Base-by-base conservation (phyloP, 148 eudicot genomes). In the Camellia granthamiana region DNA sequence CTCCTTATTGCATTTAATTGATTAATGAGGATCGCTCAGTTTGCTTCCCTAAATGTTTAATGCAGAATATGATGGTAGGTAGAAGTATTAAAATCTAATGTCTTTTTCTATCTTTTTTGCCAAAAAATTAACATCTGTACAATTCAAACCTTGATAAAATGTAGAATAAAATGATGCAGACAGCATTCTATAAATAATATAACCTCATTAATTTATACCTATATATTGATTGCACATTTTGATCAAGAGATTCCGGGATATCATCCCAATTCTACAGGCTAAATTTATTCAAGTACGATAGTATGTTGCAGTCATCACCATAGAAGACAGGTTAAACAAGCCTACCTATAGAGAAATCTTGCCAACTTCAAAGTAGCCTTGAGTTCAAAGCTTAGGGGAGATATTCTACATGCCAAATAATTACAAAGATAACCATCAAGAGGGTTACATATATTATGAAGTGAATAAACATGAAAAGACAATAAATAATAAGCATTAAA, bases 311-410 rank as follows among this genome's bases (percentile, higher is more conserved):
- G 19, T 55, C 47, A 47, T 43, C 15, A 15, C 11, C 78, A 49
- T 15, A 69, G 65, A 73, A 38, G 49, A 63, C 18, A 83, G 55
- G 74, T 49, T 41, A 46, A 41, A 15, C 75, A 49, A 59, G n/a
- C 52, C 60, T 87, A 96, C 99, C 99, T 91, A 92, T 97, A 93
- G 66, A 96, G 95, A 78, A 91, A 96, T 84, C 99, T 88, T 83
- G 99, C 98, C 89, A 96, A 77, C 84, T 93, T 96, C 85, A 96
- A 81, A 54, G 98, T 93, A 81, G 99, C 93, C 87, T 96, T 98
- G 72, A 96, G 99, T 86, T 96, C 99, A 83, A 96, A 96, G 90
- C 98, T 96, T 73, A 96, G 84, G 19, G 99, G 99, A 63, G 99
- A 96, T 80, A 96, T 98, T 88, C 99, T 96, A 91, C 80, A 86